Conservation (phyloP, 805 yeast species). For the Candida fluviatilis region DNA sequence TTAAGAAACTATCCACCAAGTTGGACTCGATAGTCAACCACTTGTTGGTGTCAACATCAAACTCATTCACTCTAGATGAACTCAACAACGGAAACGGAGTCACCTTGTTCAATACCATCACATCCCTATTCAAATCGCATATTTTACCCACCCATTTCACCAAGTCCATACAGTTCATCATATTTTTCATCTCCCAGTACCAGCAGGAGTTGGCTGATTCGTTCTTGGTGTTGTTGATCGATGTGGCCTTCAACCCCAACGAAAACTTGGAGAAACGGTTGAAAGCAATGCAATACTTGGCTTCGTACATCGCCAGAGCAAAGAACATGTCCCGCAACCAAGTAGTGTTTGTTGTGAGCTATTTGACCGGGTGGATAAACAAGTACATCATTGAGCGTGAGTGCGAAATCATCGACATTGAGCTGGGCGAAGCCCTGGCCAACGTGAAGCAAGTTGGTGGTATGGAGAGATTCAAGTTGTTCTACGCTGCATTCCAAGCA, state of each 20-base stretch:
- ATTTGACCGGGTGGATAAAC: constrained; percentile 78
- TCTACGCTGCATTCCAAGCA: constrained; percentile 89
- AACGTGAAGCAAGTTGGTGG: constrained; percentile 41
- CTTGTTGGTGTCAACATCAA: constrained; percentile 49
- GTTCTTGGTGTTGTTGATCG: constrained; percentile 75
- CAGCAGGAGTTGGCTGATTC: constrained; percentile 83
- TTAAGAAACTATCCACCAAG: constrained; percentile 56
- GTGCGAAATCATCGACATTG: constrained; percentile 58
- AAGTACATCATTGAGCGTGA: constrained; percentile 83
- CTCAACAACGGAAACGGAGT: constrained; percentile 63
- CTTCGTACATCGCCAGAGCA: constrained; percentile 88
- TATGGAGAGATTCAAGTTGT: constrained; percentile 88
- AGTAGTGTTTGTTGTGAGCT: constrained; percentile 75
- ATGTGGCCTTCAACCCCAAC: constrained; percentile 68
- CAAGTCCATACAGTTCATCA: constrained; percentile 76
- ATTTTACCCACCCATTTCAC: constrained; percentile 91
- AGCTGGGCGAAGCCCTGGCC: constrained; percentile 10
- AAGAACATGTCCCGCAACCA: constrained; percentile 66
- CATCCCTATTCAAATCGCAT: constrained; percentile 74
- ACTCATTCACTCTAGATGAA: constrained; percentile 46
- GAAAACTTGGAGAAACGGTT: constrained; percentile 73
- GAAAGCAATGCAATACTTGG: constrained; percentile 87
- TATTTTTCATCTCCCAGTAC: constrained; percentile 78
- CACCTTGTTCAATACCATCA: constrained; percentile 64
- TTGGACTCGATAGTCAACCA: constrained; percentile 65